Percentiles rank a stretch among this genome's conserved stretches.
These are phyloP conservation scores for Alternaria arborescens DNA, from an alignment of 2,329 filamentous ascomycete genomes.

Conservation along the genomic window DNA sequence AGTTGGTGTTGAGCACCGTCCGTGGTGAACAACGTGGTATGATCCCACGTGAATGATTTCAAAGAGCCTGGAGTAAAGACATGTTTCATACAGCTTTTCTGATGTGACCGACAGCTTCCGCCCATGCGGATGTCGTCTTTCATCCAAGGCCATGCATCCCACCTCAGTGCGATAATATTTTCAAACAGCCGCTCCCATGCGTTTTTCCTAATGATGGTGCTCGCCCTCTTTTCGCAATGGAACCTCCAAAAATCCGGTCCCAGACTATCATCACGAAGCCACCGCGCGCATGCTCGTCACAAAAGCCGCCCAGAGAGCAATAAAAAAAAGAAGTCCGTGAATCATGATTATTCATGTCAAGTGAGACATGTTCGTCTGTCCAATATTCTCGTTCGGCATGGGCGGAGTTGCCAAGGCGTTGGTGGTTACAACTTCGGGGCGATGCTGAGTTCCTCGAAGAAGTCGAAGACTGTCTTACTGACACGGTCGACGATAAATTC, in stretches of 20 bases:
- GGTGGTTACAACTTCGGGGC: constrained; percentile 6
- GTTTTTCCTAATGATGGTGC: not conserved
- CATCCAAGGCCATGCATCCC: not conserved
- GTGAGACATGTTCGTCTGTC: not conserved
- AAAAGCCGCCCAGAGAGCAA: not conserved
- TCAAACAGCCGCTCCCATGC: constrained; percentile 20
- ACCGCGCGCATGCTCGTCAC: constrained; percentile 1
- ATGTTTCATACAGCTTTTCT: not conserved
- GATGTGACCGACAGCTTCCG: not conserved
- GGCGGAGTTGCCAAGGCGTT: not conserved
- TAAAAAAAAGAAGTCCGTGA: constrained; percentile 5
- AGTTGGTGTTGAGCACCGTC: not conserved
- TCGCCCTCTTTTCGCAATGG: not conserved
- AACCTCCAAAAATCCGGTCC: constrained; percentile 2
- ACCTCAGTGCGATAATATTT: not conserved
- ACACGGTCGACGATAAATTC: constrained; percentile 63
- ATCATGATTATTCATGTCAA: not conserved
- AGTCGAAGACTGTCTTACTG: constrained; percentile 61
- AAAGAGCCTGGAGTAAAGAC: not conserved
- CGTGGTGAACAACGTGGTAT: not conserved
- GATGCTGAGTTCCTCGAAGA: constrained; percentile 41
- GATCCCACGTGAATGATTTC: not conserved
- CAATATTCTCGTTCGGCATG: not conserved
- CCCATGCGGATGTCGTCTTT: not conserved
- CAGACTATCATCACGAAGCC: not conserved